Evolutionary conservation across 495 filamentous ascomycete species (phyloP), one percentile per base, ranked within the genome.

Genomic region (Cenococcum geophilum): DNA sequence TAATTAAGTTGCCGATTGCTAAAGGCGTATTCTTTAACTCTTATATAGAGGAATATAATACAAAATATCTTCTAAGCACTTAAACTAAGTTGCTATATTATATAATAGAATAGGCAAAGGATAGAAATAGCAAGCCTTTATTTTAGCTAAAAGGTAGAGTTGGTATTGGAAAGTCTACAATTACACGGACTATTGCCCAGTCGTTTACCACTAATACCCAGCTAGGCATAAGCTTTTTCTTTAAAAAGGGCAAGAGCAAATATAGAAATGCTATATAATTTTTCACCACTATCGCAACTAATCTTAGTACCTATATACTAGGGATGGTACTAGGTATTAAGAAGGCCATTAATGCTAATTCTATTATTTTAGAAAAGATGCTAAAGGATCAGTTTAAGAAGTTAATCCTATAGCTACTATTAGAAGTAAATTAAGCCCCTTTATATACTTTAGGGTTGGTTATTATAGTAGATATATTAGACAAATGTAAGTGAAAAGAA

Each of bases 41-140:
- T 22, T 18, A 58, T 25, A 48, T 14, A 25, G 37, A 58, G 23
- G 37, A 58, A 32, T 25, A 58, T 43, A 58, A 58, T 18, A 16
- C 40, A 27, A 23, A 20, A 58, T 58, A 22, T 20, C 40, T 58
- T 5, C 35, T 25, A 23, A 45, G 47, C 18, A 58, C 55, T 2
- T 22, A 40, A 14, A 48, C 25, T 18, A 43, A 20, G 23, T 48
- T 58, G 55, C 37, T 58, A 18, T 22, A 48, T 23, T 5, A 58
- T 42, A 58, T 58, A 25, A 12, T 2, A 43, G 5, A 18, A 42
- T 64, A 57, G 40, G 43, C 18, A 60, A 69, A 49, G 22, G 61
- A 77, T 47, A 62, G 70, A 58, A 57, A 66, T 36, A 75, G 78
- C 57, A 70, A 77, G 56, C 55, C 59, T n/a, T 36, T 68, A 55